phyloP scores from a whole-genome alignment of 2,329 filamentous ascomycete species.

The Colletotrichum tofieldiae region DNA sequence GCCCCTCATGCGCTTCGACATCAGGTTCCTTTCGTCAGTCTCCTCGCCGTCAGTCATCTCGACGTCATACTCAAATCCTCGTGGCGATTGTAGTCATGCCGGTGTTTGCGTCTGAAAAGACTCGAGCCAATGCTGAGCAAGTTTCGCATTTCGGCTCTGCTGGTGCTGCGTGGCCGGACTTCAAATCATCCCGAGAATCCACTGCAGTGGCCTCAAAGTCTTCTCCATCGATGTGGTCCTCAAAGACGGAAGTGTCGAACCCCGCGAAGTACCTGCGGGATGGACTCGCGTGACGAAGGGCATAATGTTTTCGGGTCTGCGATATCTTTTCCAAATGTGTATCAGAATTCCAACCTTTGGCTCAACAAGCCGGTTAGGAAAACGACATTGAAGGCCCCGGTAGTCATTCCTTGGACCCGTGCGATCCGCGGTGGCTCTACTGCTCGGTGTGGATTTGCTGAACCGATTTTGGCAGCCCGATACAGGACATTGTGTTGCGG shows the following conservation, averaged over 20 bases:
- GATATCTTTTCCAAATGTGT: constrained; percentile 1
- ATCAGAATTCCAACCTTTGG: constrained; percentile 16
- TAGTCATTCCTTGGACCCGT: constrained; percentile 3
- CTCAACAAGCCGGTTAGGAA: constrained; percentile 9
- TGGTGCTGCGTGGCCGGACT: neutral
- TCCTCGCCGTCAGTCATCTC: neutral
- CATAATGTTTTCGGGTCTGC: neutral
- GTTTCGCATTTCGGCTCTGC: neutral
- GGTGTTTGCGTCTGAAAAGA: neutral
- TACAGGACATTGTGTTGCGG: neutral
- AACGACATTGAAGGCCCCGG: neutral
- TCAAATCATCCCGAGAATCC: constrained; percentile 20
- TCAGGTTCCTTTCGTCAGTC: neutral
- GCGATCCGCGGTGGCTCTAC: neutral
- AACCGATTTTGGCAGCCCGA: constrained; percentile 2
- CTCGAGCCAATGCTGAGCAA: neutral
- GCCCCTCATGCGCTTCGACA: neutral
- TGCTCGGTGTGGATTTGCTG: constrained; percentile 1
- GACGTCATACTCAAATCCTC: too few species aligned
- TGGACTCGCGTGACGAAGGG: neutral
- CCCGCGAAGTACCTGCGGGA: constrained; percentile 1
- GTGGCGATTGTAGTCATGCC: neutral
- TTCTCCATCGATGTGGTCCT: constrained; percentile 8
- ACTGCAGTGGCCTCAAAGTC: neutral
- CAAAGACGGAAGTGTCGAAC: constrained; percentile 18